These are phyloP conservation scores for Abortiporus biennis DNA, from an alignment of 1,284 basidiomycete genomes.

Conservation along the genomic window DNA sequence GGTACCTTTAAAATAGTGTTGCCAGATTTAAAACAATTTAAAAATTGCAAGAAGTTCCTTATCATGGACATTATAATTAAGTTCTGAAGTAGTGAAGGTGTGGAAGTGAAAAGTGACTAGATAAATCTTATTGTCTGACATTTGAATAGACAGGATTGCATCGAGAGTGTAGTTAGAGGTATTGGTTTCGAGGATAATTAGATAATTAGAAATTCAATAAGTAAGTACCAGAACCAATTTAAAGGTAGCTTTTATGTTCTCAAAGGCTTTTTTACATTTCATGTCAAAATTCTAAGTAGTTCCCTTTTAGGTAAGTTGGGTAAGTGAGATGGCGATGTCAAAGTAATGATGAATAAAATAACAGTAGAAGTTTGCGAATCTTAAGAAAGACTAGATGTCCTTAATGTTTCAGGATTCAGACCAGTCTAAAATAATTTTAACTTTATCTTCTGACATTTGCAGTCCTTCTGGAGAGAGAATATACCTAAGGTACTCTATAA, in stretches of 20 bases:
- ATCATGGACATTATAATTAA: constrained; percentile 30
- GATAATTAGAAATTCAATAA: constrained; percentile 27
- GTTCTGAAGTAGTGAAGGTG: constrained; percentile 20
- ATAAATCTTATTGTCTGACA: constrained; percentile 2
- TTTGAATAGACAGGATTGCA: constrained; percentile 17
- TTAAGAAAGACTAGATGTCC: constrained; percentile 15
- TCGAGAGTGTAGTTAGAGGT: constrained; percentile 28
- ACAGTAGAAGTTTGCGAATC: constrained; percentile 29
- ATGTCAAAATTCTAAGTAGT: constrained; percentile 7
- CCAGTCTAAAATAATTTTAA: constrained; percentile 17
- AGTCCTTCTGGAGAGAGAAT: too few species aligned
- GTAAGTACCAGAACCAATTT: constrained; percentile 15
- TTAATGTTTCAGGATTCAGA: constrained; percentile 9
- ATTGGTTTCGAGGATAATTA: constrained; percentile 26
- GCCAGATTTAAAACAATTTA: constrained; percentile 22
- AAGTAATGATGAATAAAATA: constrained; percentile 32
- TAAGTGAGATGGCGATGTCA: constrained; percentile 21
- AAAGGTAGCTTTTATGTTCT: constrained; percentile 21
- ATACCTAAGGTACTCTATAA: too few species aligned
- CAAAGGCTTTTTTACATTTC: constrained; percentile 16
- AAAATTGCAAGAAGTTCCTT: constrained; percentile 32
- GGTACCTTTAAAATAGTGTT: constrained; percentile 20
- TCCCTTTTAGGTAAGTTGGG: constrained; percentile 19
- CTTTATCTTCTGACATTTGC: constrained; percentile 34
- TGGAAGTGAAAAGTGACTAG: constrained; percentile 16